These are phyloP conservation scores for Kondoa malvinella DNA, from an alignment of 768 basidiomycete genomes.

Conservation along the genomic window DNA sequence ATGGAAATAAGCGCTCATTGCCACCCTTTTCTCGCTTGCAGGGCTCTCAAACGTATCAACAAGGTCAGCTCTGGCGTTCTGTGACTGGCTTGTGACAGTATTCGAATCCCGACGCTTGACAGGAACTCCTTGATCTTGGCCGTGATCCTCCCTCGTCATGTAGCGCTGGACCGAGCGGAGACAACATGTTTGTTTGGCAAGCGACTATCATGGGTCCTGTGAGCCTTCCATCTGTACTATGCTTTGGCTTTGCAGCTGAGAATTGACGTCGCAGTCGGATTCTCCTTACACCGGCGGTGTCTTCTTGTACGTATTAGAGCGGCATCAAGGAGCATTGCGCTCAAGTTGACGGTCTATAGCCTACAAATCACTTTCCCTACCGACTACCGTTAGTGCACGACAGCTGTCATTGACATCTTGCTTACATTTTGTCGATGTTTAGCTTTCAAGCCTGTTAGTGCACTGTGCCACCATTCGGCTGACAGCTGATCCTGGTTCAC, in stretches of 20 bases:
- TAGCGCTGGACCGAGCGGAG: constrained; percentile 92
- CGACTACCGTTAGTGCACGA: constrained; percentile 30
- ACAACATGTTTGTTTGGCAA: constrained; percentile 82
- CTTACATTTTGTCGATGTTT: background rate
- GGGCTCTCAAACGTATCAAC: constrained; percentile 99
- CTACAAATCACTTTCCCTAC: constrained; percentile 70
- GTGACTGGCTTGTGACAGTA: constrained; percentile 8
- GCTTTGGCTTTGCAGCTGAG: constrained; percentile 1
- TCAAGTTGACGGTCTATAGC: background rate
- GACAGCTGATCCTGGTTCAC: no score
- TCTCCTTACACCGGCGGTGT: constrained; percentile 98
- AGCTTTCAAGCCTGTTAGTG: constrained; percentile 5
- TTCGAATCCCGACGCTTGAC: background rate
- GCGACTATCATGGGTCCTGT: constrained; percentile 99
- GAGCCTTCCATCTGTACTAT: constrained; percentile 31
- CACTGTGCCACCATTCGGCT: no score
- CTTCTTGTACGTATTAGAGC: constrained; percentile 49
- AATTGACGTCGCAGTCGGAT: constrained; percentile 49
- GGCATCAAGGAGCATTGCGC: background rate
- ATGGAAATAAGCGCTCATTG: no score
- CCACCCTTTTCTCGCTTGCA: constrained; percentile 31
- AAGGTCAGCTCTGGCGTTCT: constrained; percentile 40
- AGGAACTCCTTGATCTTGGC: constrained; percentile 99
- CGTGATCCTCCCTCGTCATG: constrained; percentile 99
- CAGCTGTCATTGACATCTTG: background rate